Evolutionary conservation across 306 rosid genomes (phyloP).

Genomic region (Quillaja saponaria): DNA sequence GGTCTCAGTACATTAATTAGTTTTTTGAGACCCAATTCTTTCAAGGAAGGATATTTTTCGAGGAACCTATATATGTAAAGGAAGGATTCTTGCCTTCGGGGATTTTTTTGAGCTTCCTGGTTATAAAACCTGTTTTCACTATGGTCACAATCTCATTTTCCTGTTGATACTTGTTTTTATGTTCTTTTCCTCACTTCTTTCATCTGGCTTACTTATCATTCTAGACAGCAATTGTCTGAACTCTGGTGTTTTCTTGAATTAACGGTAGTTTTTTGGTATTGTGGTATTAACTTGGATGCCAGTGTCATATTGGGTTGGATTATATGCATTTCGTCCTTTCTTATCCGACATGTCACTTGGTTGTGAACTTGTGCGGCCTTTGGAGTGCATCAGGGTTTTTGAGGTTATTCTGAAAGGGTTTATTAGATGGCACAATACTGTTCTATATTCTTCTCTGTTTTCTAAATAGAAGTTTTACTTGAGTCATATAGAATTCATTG

Average conservation of each 20-base stretch:
- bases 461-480: slow-evolving; percentile 29
- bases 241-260: not conserved
- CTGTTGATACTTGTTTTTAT: no score
- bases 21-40: not conserved
- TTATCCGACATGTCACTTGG: slow-evolving; percentile 19
- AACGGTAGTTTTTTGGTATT: not conserved
- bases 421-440: not conserved
- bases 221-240: no score
- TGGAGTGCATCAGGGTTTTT: slow-evolving; percentile 15
- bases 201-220: not conserved
- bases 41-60: no score
- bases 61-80: no score
- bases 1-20: not conserved
- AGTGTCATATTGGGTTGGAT: not conserved
- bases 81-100: no score
- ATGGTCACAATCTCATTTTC: no score
- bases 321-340: no score
- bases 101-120: no score
- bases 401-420: slow-evolving; percentile 11
- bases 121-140: no score
- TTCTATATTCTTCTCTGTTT: slow-evolving; percentile 8
- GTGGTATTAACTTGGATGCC: not conserved
- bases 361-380: slow-evolving; percentile 3
- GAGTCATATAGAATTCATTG: not conserved
- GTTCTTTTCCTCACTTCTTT: no score